Percentiles rank a stretch among this genome's conserved stretches.
Conservation (phyloP, 768 basidiomycete species). For the Artomyces pyxidatus region DNA sequence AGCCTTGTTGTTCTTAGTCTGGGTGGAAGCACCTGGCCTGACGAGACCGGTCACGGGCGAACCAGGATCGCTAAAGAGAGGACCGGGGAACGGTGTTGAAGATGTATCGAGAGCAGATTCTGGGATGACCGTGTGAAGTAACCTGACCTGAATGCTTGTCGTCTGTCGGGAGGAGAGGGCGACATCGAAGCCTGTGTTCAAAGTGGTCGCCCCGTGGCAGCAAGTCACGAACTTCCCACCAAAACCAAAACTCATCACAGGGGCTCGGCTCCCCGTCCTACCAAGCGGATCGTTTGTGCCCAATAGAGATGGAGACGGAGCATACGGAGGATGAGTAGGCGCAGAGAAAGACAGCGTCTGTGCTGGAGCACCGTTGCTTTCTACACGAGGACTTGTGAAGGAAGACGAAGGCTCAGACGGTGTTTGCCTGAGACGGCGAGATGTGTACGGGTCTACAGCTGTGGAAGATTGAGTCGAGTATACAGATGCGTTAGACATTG, state of each 20-base stretch:
- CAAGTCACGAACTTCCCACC: constrained; percentile 88
- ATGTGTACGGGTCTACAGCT: constrained; percentile 28
- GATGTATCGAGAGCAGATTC: constrained; percentile 51
- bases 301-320: constrained; percentile 76
- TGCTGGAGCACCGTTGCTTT: constrained; percentile 7
- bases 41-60: constrained; percentile 58
- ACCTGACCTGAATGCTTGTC: constrained; percentile 60
- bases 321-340: constrained; percentile 51
- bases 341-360: constrained; percentile 21
- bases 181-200: constrained; percentile 72
- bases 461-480: constrained; percentile 25
- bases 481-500: constrained; percentile 38
- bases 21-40: constrained; percentile 45
- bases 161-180: constrained; percentile 65
- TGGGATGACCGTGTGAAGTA: constrained; percentile 61
- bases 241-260: constrained; percentile 85
- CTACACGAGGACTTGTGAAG: not conserved
- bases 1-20: constrained; percentile 78
- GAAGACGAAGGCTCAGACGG: constrained; percentile 4
- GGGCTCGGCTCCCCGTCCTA: constrained; percentile 62
- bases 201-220: constrained; percentile 64
- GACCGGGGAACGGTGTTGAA: constrained; percentile 70
- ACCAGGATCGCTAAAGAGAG: constrained; percentile 73
- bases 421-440: constrained; percentile 19
- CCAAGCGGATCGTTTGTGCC: constrained; percentile 79